A percentile compares a stretch with the other conserved stretches of the same genome.
phyloP scores from a whole-genome alignment of 2,329 filamentous ascomycete genomes.

The Aspergillus texensis region DNA sequence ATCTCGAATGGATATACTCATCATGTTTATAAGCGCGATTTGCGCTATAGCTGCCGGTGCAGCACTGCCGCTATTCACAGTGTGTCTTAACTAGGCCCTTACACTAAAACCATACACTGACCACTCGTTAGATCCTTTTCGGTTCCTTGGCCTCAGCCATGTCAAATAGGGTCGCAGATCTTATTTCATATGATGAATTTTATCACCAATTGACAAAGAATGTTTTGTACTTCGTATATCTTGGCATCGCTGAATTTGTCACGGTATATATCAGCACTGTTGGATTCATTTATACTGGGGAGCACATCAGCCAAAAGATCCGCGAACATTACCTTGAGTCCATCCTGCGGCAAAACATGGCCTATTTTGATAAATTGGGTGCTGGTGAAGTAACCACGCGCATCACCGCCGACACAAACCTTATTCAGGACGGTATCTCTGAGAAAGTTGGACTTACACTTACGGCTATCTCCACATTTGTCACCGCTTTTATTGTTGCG shows the following conservation, averaged over 20 bases:
- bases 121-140: conserved; percentile 60
- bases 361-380: conserved; percentile 89
- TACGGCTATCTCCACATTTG: conserved; percentile 76
- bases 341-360: conserved; percentile 86
- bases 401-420: conserved; percentile 90
- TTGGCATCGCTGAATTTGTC: conserved; percentile 78
- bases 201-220: conserved; percentile 60
- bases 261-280: conserved; percentile 79
- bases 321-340: conserved; percentile 81
- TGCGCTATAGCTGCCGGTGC: conserved; percentile 73
- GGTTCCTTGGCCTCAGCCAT: conserved; percentile 75
- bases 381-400: conserved; percentile 92
- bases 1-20: conserved; percentile 63
- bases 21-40: conserved; percentile 64
- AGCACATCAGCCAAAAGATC: conserved; percentile 77
- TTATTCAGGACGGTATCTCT: conserved; percentile 90
- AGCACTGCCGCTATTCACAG: conserved; percentile 76
- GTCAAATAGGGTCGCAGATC: conserved; percentile 61
- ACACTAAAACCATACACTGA: conserved; percentile 7
- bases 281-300: conserved; percentile 85
- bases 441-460: conserved; percentile 83
- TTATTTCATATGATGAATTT: conserved; percentile 59
- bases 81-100: conserved; percentile 36
- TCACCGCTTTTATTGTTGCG: conserved; percentile 86
- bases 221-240: conserved; percentile 82